Evolutionary conservation across 2,329 filamentous ascomycete genomes (phyloP), one percentile per base, ranked within the genome.

Genomic region (Ramularia endophylla): DNA sequence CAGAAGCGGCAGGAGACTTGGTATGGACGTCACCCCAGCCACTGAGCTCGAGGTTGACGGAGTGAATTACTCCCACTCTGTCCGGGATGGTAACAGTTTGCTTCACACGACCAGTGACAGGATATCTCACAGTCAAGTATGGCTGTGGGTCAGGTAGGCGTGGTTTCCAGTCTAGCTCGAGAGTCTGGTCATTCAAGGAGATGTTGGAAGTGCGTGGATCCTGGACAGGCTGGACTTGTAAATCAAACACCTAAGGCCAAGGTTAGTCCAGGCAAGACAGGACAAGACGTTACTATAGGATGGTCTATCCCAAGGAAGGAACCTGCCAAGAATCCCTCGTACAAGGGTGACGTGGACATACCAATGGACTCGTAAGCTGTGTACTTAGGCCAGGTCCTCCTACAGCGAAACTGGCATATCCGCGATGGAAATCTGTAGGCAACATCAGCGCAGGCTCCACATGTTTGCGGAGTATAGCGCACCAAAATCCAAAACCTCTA

Each of bases 161-260:
- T 44, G 18, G 54, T 61, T 43, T 61, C 66, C 59, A 65, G 66
- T 6, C 62, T 65, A 46, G 65, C 51, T 42, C 61, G 61, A 47
- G 67, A 64, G 30, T 64, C 64, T 63, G 47, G 41, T 62, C 64
- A 52, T 70, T 69, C 43, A 71, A 50, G 12, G 64, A 63, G 46
- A 70, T 54, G 58, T 70, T 67, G 28, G 62, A 61, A 40, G 58
- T 50, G n/a, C 60, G 60, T 53, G 62, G 52, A 41, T 65, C 45
- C 33, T 62, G 55, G 40, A 61, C 53, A 9, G 63, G 52, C 44
- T 65, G 59, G 41, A 65, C 62, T 50, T 59, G 59, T 44, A 71
- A 62, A 46, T 61, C 65, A 47, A 70, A 59, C 38, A 63, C 56
- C 68, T 71, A 42, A 48, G 51, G 43, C 46, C 11, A 4, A 17